phyloP scores from a whole-genome alignment of 164 flowering plant genomes.

The Dillenia turbinata region DNA sequence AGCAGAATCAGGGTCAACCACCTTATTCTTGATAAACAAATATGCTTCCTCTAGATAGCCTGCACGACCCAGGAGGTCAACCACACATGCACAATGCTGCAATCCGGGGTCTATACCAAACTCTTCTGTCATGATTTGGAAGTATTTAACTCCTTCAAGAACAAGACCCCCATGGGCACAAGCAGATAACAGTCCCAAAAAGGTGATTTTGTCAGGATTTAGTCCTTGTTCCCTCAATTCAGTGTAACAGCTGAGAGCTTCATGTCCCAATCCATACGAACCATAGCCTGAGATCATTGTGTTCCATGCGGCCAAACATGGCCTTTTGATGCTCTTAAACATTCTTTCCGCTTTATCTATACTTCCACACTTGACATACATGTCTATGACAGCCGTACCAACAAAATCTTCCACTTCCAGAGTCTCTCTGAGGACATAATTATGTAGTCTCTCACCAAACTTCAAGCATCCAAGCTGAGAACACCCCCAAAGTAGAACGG shows the following conservation, averaged over 20 bases:
- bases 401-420: slow-evolving; percentile 34
- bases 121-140: slow-evolving; percentile 32
- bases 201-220: slow-evolving; percentile 37
- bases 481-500: slow-evolving; percentile 32
- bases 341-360: slow-evolving; percentile 32
- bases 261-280: slow-evolving; percentile 25
- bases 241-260: slow-evolving; percentile 25
- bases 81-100: slow-evolving; percentile 38
- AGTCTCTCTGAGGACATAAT: slow-evolving; percentile 27
- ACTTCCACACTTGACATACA: slow-evolving; percentile 49
- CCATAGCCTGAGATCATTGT: slow-evolving; percentile 36
- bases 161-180: slow-evolving; percentile 41
- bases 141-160: slow-evolving; percentile 27
- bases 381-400: slow-evolving; percentile 39
- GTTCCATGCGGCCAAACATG: slow-evolving; percentile 42
- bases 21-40: slow-evolving; percentile 23
- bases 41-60: slow-evolving; percentile 39
- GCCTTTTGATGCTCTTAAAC: slow-evolving; percentile 23
- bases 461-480: slow-evolving; percentile 31
- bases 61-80: slow-evolving; percentile 39
- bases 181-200: slow-evolving; percentile 42
- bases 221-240: slow-evolving; percentile 28
- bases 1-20: slow-evolving; percentile 33
- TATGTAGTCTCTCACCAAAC: slow-evolving; percentile 34
- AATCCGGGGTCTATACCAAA: slow-evolving; percentile 25